Evolutionary conservation across 768 basidiomycete genomes (phyloP).

Genomic region (Psilocybe subaeruginosa): DNA sequence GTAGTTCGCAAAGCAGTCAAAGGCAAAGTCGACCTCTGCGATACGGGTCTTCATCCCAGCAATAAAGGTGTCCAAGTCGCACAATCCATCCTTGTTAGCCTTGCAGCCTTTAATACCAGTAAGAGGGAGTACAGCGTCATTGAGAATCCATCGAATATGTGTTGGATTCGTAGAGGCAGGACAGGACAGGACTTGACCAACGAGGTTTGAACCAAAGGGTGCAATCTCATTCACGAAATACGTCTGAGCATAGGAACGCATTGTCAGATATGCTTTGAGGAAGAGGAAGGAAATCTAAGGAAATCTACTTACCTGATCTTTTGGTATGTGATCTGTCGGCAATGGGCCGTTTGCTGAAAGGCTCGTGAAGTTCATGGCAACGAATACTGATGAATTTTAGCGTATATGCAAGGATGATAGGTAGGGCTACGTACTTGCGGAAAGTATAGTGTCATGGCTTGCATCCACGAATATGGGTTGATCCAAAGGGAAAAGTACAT

Average conservation of each 20-base stretch:
- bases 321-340: constrained; percentile 60
- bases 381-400: constrained; percentile 47
- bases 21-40: constrained; percentile 59
- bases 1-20: constrained; percentile 61
- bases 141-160: constrained; percentile 72
- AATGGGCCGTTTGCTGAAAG: constrained; percentile 65
- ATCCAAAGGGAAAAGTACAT: constrained; percentile 55
- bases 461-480: constrained; percentile 73
- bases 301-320: constrained; percentile 51
- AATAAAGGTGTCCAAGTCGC: constrained; percentile 62
- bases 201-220: constrained; percentile 38
- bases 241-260: constrained; percentile 29
- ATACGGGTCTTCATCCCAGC: constrained; percentile 58
- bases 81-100: constrained; percentile 59
- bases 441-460: constrained; percentile 72
- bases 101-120: constrained; percentile 66
- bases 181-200: constrained; percentile 52
- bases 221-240: constrained; percentile 33
- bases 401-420: background rate
- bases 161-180: constrained; percentile 25
- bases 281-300: constrained; percentile 35
- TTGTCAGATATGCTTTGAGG: constrained; percentile 28
- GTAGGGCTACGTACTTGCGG: constrained; percentile 48
- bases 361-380: constrained; percentile 73
- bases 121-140: constrained; percentile 74